Evolutionary conservation across 2,329 filamentous ascomycete genomes (phyloP), one percentile per base, ranked within the genome.

Genomic region (Zymoseptoria pseudotritici): DNA sequence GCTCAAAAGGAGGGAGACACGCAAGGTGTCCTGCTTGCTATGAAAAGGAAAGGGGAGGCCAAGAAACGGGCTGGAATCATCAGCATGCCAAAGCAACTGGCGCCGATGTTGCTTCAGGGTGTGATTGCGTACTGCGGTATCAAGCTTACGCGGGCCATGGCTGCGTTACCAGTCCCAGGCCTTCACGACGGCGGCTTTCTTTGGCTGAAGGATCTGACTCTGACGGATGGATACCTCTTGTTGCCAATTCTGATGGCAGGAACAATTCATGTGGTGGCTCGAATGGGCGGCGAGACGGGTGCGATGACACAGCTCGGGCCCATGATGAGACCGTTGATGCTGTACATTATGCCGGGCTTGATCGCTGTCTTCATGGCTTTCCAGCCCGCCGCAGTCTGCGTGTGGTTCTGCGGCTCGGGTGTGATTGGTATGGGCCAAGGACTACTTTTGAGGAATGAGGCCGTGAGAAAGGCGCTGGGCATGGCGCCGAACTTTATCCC

Each of bases 101-200:
- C 83, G 9, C 84, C 84, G 7, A 73, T 89, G 64, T 22, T 86
- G 26, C 73, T 77, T 1, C 85, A 89, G 68, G 75, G 88, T 11
- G 86, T 91, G 4, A 79, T 96, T 64, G 89, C 88, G 62, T 91
- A 86, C 73, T 91, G 91, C 68, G 86, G 88, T 61, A 97, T 93
- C 80, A 85, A 89, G 61, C 79, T 93, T 53, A 74, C 95, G 64
- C 82, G 84, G 57, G 86, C 82, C 66, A 95, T 96, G 88, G 75
- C 84, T 1, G 74, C 79, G 21, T 77, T 97, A 54, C 93, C 93
- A 3, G 90, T 97, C 4, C 93, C 93, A 0, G 87, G 85, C 0
- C 74, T 97, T 65, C 83, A 89, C 67, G 78, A 76, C 1, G 89
- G 89, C 31, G 87, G 89, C 2, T 76, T 86, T 42, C 76, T 86